These are phyloP conservation scores for Populus pruinosa DNA, from an alignment of 345 rosid genomes.

Conservation along the genomic window DNA sequence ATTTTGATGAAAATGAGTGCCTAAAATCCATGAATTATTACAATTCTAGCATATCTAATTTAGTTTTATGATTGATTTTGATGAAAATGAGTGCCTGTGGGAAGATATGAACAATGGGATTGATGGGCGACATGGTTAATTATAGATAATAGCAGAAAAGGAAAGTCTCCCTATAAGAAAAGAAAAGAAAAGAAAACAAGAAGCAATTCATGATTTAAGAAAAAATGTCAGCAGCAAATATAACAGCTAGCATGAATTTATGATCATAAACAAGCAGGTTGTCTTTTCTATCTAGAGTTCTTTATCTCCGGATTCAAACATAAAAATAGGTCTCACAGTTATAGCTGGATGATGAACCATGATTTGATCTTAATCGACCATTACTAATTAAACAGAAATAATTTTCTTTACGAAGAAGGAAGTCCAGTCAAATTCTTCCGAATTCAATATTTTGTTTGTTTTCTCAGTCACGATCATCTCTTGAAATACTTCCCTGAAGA, in stretches of 20 bases:
- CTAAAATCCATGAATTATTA: no score
- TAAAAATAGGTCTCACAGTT: neutral
- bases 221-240: neutral
- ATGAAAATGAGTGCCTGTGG: no score
- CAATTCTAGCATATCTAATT: no score
- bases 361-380: neutral
- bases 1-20: no score
- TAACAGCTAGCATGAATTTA: neutral
- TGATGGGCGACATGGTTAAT: no score
- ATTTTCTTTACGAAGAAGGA: neutral
- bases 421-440: neutral
- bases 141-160: neutral
- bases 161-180: neutral
- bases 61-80: no score
- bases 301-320: neutral
- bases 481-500: neutral
- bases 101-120: no score
- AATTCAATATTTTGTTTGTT: neutral
- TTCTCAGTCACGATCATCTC: slow-evolving; percentile 1
- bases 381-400: neutral
- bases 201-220: neutral
- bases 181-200: neutral
- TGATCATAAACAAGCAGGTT: neutral
- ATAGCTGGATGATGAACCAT: neutral
- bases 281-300: neutral